These are phyloP conservation scores for Phytopythium mirpurense DNA, from an alignment of 352 stramenopile species.

Conservation along the genomic window DNA sequence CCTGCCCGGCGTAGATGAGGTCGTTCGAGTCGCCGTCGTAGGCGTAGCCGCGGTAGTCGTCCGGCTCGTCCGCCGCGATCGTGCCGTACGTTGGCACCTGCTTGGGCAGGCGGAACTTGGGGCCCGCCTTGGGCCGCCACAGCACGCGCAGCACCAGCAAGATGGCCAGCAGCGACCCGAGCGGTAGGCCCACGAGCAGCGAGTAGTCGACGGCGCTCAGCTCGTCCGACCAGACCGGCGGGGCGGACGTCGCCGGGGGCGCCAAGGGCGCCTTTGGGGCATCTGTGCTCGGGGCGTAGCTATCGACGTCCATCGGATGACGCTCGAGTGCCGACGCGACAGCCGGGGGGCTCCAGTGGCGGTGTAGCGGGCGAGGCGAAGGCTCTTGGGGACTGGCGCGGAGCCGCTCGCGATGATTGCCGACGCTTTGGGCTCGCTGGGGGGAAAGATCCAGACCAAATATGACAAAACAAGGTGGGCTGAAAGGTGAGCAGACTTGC, in stretches of 20 bases:
- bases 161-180: conserved; percentile 50
- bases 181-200: conserved; percentile 56
- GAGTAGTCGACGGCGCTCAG: conserved; percentile 51
- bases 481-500: not conserved
- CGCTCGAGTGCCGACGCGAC: too few relatives aligned
- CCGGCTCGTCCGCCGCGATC: conserved; percentile 47
- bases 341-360: too few relatives aligned
- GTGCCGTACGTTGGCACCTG: conserved; percentile 77
- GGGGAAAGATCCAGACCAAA: not conserved
- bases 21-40: conserved; percentile 80
- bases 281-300: not conserved
- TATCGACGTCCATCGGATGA: conserved; percentile 2
- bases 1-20: conserved; percentile 76
- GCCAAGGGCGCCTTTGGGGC: conserved; percentile 1
- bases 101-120: conserved; percentile 79
- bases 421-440: not conserved
- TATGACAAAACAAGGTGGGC: not conserved
- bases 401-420: not conserved
- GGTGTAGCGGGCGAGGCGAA: too few relatives aligned
- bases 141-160: conserved; percentile 65
- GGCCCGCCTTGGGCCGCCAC: conserved; percentile 61
- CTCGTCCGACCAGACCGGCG: conserved; percentile 56
- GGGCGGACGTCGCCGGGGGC: conserved; percentile 5
- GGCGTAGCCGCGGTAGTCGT: conserved; percentile 41
- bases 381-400: not conserved